A percentile compares a stretch with the other conserved stretches of the same genome.
These are phyloP conservation scores for Lagerstroemia speciosa DNA, from an alignment of 345 rosid genomes.

Conservation along the genomic window DNA sequence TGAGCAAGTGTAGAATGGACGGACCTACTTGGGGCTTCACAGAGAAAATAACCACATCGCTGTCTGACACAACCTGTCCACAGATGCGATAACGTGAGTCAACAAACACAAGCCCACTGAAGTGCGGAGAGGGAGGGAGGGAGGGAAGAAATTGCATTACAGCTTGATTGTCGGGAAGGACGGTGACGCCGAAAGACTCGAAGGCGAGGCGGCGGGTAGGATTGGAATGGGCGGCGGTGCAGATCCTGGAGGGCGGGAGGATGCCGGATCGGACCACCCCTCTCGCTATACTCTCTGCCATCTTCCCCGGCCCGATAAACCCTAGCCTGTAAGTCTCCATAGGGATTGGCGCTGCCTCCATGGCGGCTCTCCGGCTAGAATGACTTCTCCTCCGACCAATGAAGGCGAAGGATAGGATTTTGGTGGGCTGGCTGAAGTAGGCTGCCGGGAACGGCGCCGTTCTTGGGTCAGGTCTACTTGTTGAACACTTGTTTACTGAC, in stretches of 20 bases:
- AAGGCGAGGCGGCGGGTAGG: constrained; percentile 50
- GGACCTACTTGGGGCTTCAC: constrained; percentile 91
- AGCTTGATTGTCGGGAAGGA: constrained; percentile 38
- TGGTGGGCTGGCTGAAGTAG: no score
- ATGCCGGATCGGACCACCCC: constrained; percentile 68
- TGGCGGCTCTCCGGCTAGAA: constrained; percentile 7
- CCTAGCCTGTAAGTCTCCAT: constrained; percentile 50
- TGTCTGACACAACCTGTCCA: constrained; percentile 61
- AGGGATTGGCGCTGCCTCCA: constrained; percentile 43
- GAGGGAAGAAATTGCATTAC: constrained; percentile 20
- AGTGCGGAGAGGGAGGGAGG: neutral
- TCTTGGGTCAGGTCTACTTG: no score
- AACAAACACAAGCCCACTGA: neutral
- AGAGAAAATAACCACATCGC: constrained; percentile 79
- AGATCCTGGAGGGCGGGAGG: constrained; percentile 61
- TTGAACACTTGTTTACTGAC: no score
- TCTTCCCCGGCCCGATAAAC: constrained; percentile 80
- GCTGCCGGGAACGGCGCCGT: no score
- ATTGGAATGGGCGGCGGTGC: constrained; percentile 52
- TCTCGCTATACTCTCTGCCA: constrained; percentile 90
- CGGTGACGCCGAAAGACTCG: constrained; percentile 59
- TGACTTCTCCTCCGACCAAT: no score
- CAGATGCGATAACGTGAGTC: neutral
- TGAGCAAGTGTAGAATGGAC: neutral
- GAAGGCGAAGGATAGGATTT: no score